These are phyloP conservation scores for Pterulicium gracile DNA, from an alignment of 1,284 basidiomycete genomes.

Conservation along the genomic window DNA sequence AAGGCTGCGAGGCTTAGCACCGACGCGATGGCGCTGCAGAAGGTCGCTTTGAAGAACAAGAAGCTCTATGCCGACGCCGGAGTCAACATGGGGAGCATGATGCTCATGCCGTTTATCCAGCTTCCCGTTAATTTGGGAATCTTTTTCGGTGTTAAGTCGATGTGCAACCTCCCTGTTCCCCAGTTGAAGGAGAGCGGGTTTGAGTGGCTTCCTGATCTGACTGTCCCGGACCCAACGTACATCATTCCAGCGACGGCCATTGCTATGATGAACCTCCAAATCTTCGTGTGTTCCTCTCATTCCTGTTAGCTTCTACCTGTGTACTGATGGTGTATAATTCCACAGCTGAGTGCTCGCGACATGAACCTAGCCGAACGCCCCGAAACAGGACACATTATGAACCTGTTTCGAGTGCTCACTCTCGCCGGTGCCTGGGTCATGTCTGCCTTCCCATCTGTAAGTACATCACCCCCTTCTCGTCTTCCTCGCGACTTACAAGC, in stretches of 20 bases:
- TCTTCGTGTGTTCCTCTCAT: conserved; percentile 39
- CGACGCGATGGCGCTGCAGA: conserved; percentile 46
- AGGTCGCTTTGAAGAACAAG: conserved; percentile 43
- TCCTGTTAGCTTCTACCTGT: conserved; percentile 1
- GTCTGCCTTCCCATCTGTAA: conserved; percentile 43
- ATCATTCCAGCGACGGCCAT: conserved; percentile 63
- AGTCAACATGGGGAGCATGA: conserved; percentile 48
- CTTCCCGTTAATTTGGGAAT: conserved; percentile 74
- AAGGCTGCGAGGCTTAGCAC: conserved; percentile 22
- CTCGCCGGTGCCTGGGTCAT: conserved; percentile 54
- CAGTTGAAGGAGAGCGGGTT: conserved; percentile 76
- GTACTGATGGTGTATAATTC: conserved; percentile 6
- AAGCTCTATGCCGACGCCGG: conserved; percentile 63
- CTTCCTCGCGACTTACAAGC: conserved; percentile 5
- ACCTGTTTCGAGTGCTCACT: conserved; percentile 56
- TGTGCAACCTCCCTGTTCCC: conserved; percentile 63
- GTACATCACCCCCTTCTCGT: conserved; percentile 13
- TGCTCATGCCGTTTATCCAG: conserved; percentile 60
- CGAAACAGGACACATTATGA: conserved; percentile 60
- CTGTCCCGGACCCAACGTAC: conserved; percentile 68
- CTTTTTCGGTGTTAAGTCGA: conserved; percentile 75
- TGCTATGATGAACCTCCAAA: conserved; percentile 59
- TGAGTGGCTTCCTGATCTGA: conserved; percentile 70
- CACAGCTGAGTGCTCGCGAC: conserved; percentile 47
- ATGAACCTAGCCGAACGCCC: conserved; percentile 42